Base-by-base conservation (phyloP, 2,329 filamentous ascomycete genomes). In the Pseudonectria buxi region DNA sequence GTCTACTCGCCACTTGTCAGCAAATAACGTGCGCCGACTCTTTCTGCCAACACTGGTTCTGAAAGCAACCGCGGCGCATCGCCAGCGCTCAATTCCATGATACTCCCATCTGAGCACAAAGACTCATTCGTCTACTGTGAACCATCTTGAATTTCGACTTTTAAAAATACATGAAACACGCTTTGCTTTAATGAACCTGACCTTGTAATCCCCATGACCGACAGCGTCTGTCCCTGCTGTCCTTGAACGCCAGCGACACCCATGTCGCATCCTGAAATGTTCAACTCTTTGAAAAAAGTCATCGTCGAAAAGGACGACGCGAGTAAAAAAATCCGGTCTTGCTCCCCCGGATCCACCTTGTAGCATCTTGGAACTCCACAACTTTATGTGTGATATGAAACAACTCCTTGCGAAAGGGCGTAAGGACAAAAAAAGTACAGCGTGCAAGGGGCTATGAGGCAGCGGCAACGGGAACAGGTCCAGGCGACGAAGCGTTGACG, bases 401-500 rank as follows among this genome's bases (percentile, higher is more conserved):
- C 32, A 43, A 26, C 28, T 37, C 36, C 34, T 39, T 28, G 14
- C 29, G 26, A 27, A 37, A 32, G 40, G n/a, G n/a, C n/a, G n/a
- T n/a, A n/a, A n/a, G n/a, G n/a, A 36, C 24, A 40, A 24, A 37
- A 34, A 26, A 18, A 31, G 26, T 26, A n/a, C n/a, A 7, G 30
- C 13, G 14, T 24, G 25, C 6, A 27, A 12, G 11, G 14, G 26
- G 18, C 37, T 54, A 63, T 47, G 58, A 72, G 14, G 68, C 65
- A 15, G 70, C 67, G 18, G 64, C 52, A 33, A 74, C 59, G n/a
- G 69, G 56, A 36, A 67, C 55, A 3, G 70, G 71, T 12, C 63
- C 67, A 0, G 74, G 72, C 6, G 74, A 76, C 34, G 69, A 70
- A 6, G 65, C 67, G n/a, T 67, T 58, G 10, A 73, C 47, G 47